Evolutionary conservation across 2,329 filamentous ascomycete genomes (phyloP), one percentile per base, ranked within the genome.

Genomic region (Metarhizium sp.): DNA sequence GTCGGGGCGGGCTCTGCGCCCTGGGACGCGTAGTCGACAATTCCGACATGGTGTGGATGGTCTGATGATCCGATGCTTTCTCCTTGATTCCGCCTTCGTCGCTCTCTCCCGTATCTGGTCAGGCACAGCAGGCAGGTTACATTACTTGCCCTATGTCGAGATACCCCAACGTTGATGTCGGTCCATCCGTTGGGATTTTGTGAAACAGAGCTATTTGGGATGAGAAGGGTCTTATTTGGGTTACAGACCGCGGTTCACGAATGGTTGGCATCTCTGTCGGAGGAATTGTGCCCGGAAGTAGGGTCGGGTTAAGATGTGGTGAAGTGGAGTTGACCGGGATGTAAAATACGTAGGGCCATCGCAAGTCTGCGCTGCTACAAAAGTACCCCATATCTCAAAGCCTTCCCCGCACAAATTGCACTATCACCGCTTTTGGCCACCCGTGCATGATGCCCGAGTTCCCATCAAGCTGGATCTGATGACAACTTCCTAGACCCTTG

Each of bases 1-100:
- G 61, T 6, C 67, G 66, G 16, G 58, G 64, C 4, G 66, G 67
- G 49, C 67, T 69, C 16, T 58, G 18, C 25, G 57, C 54, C 57
- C 61, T 59, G 40, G 40, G 18, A 16, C 54, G 48, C 18, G 36
- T 14, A 8, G 30, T n/a, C 30, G 10, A 45, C 5, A 20, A 13
- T 5, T 18, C 43, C 29, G 16, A 47, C 53, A 55, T 55, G 34
- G 20, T 8, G 11, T 11, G 32, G 32, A 34, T 34, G 29, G 14
- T 46, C n/a, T 11, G 10, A 25, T 46, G 14, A n/a, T 46, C 18
- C 6, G 43, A 46, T 46, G 43, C 18, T 25, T 29, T 46, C 18
- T 46, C 6, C 11, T 18, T 7, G 16, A 46, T 18, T 46, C 43
- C 43, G 8, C 18, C 18, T n/a, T n/a, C n/a, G n/a, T 46, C n/a